phyloP scores from a whole-genome alignment of 1,139 yeast species.

The Protomyces lactucae-debilis region DNA sequence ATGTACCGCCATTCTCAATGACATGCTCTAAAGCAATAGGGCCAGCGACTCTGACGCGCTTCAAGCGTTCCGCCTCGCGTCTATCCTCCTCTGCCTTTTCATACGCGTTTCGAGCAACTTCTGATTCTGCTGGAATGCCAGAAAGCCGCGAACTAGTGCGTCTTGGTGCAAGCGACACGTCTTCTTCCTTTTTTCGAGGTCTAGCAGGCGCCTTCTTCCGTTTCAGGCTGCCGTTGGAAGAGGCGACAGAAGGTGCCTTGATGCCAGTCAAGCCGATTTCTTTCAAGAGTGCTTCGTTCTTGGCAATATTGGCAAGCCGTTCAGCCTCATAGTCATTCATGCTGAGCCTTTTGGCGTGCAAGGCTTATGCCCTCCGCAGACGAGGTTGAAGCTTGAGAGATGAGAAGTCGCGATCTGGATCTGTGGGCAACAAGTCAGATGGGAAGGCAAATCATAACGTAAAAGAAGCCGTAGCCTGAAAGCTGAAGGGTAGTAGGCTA shows the following conservation, averaged over 20 bases:
- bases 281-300: conserved; percentile 49
- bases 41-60: conserved; percentile 28
- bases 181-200: conserved; percentile 4
- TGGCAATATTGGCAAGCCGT: conserved; percentile 57
- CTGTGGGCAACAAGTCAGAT: neutral
- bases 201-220: neutral
- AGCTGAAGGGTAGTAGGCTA: too few species aligned
- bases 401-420: too few species aligned
- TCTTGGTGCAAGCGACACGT: conserved; percentile 33
- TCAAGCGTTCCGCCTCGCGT: conserved; percentile 32
- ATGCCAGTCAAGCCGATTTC: conserved; percentile 22
- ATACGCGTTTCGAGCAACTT: conserved; percentile 28
- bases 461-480: neutral
- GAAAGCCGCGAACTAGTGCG: conserved; percentile 40
- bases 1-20: conserved; percentile 14
- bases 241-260: conserved; percentile 38
- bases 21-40: conserved; percentile 28
- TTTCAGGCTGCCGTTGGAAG: conserved; percentile 10
- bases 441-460: neutral
- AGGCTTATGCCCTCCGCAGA: too few species aligned
- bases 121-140: conserved; percentile 38
- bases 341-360: neutral
- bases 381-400: too few species aligned
- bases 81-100: conserved; percentile 32
- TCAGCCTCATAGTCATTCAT: conserved; percentile 55